phyloP scores from a whole-genome alignment of 345 rosid genomes.

The Ceriops zippeliana region DNA sequence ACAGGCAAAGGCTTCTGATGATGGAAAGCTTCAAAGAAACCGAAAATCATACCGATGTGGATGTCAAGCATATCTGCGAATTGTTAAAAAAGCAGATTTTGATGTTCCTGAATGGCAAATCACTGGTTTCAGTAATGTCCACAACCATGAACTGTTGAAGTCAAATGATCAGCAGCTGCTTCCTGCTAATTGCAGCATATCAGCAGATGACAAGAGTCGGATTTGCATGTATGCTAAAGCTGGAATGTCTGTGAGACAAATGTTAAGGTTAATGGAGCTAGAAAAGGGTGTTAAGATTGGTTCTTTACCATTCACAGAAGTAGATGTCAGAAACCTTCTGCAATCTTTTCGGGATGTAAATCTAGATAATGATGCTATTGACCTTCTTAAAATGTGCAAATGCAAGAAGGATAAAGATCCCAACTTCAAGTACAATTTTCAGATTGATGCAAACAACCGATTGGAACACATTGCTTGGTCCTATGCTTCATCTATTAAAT shows the following conservation, averaged over 20 bases:
- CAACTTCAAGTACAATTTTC: conserved; percentile 46
- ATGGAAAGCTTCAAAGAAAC: conserved; percentile 55
- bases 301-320: conserved; percentile 55
- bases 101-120: conserved; percentile 59
- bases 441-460: conserved; percentile 46
- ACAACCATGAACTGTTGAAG: conserved; percentile 53
- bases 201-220: conserved; percentile 50
- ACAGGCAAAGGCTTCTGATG: conserved; percentile 46
- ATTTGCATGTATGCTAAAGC: conserved; percentile 67
- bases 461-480: conserved; percentile 58
- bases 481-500: conserved; percentile 45
- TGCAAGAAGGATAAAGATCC: conserved; percentile 47
- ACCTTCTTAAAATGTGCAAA: conserved; percentile 59
- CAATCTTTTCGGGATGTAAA: conserved; percentile 52
- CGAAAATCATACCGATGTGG: conserved; percentile 60
- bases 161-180: conserved; percentile 36
- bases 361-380: conserved; percentile 47
- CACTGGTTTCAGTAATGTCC: conserved; percentile 53
- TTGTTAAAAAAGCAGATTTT: conserved; percentile 54
- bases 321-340: conserved; percentile 54
- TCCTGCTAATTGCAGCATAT: conserved; percentile 49
- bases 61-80: conserved; percentile 54
- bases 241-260: conserved; percentile 69
- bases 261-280: conserved; percentile 62
- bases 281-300: conserved; percentile 70